A percentile compares a stretch with the other conserved stretches of the same genome.
phyloP scores from a whole-genome alignment of 345 rosid species.

The Pistacia integerrima region DNA sequence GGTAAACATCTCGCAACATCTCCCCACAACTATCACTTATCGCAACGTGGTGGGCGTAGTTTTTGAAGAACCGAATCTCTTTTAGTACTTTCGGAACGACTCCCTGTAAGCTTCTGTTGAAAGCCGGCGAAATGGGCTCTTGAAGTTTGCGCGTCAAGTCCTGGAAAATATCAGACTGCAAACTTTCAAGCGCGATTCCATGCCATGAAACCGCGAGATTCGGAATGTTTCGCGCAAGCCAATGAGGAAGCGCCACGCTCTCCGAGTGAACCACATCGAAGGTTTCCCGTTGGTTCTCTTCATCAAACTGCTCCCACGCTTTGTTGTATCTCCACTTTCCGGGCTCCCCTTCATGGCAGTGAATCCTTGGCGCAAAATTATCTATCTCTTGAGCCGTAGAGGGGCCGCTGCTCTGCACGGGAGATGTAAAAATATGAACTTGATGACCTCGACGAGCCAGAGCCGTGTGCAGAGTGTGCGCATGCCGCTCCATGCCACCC shows the following conservation, averaged over 20 bases:
- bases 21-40: slow-evolving; percentile 97
- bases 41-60: slow-evolving; percentile 81
- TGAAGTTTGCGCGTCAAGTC: slow-evolving; percentile 65
- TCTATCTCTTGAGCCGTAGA: background rate
- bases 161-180: slow-evolving; percentile 76
- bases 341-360: slow-evolving; percentile 71
- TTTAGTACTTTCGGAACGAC: slow-evolving; percentile 70
- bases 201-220: slow-evolving; percentile 92
- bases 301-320: slow-evolving; percentile 82
- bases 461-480: slow-evolving; percentile 71
- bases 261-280: slow-evolving; percentile 90
- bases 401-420: slow-evolving; percentile 27
- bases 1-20: slow-evolving; percentile 86
- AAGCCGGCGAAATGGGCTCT: slow-evolving; percentile 58
- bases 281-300: slow-evolving; percentile 51
- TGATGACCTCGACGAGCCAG: slow-evolving; percentile 78
- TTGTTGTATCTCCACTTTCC: slow-evolving; percentile 76
- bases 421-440: slow-evolving; percentile 88
- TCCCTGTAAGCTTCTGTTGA: slow-evolving; percentile 53
- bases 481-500: slow-evolving; percentile 99
- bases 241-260: slow-evolving; percentile 86
- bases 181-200: slow-evolving; percentile 87
- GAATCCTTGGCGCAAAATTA: slow-evolving; percentile 41
- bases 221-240: slow-evolving; percentile 58
- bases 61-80: slow-evolving; percentile 82